phyloP scores from a whole-genome alignment of 352 stramenopile species.

The Globisporangium cylindrosporum region DNA sequence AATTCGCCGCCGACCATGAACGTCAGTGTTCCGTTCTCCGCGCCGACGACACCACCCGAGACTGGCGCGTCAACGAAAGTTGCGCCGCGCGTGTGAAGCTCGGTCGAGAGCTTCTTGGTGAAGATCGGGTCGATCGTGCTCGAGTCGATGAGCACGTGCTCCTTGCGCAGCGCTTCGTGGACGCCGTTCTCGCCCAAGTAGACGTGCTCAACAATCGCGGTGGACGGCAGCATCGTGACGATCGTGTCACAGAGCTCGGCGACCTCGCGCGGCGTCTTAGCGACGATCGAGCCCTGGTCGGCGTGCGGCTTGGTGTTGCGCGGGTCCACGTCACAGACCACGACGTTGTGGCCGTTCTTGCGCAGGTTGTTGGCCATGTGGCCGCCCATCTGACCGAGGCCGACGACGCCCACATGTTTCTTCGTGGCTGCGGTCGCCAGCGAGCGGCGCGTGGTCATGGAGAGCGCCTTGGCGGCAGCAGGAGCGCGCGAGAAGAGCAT shows the following conservation, averaged over 20 bases:
- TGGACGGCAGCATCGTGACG: slow-evolving; percentile 95
- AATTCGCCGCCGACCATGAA: slow-evolving; percentile 94
- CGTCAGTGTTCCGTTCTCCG: slow-evolving; percentile 94
- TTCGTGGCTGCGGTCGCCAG: slow-evolving; percentile 24
- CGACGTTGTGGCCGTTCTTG: slow-evolving; percentile 66
- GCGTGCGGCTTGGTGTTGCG: slow-evolving; percentile 51
- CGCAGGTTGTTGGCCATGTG: slow-evolving; percentile 93
- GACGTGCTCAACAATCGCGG: slow-evolving; percentile 79
- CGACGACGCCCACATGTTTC: slow-evolving; percentile 84
- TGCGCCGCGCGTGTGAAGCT: slow-evolving; percentile 50
- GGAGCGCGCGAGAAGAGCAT: slow-evolving; percentile 8
- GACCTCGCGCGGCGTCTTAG: slow-evolving; percentile 64
- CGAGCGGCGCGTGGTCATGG: slow-evolving; percentile 9
- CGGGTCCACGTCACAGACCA: slow-evolving; percentile 76
- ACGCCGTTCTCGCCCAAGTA: slow-evolving; percentile 74
- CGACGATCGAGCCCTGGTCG: slow-evolving; percentile 48
- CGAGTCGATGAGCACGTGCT: slow-evolving; percentile 93
- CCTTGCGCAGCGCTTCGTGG: slow-evolving; percentile 56
- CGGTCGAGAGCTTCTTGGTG: slow-evolving; percentile 84
- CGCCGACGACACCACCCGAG: slow-evolving; percentile 95
- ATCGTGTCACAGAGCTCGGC: slow-evolving; percentile 79
- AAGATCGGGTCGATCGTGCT: slow-evolving; percentile 94
- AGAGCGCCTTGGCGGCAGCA: slow-evolving; percentile 3
- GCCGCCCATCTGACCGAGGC: slow-evolving; percentile 93
- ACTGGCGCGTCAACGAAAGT: slow-evolving; percentile 95